These are phyloP conservation scores for Vitis riparia DNA, from an alignment of 164 flowering plant genomes.

Conservation along the genomic window DNA sequence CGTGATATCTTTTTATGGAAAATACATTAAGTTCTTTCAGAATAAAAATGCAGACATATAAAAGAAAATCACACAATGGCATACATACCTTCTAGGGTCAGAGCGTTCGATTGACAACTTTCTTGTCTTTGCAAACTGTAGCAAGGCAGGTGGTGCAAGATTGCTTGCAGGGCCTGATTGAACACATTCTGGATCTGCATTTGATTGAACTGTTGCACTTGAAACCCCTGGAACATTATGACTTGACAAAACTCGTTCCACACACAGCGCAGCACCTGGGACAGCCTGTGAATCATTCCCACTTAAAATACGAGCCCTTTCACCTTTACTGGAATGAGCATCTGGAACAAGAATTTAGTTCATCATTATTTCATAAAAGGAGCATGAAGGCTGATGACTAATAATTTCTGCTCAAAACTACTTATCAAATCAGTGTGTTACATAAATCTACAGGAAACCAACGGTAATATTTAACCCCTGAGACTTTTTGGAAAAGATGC, in stretches of 20 bases:
- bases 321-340: slow-evolving; percentile 41
- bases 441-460: too few species aligned
- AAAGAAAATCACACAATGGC: slow-evolving; percentile 5
- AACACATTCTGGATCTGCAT: slow-evolving; percentile 56
- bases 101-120: slow-evolving; percentile 79
- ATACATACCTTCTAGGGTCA: slow-evolving; percentile 73
- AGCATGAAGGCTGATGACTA: too few species aligned
- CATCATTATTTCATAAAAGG: too few species aligned
- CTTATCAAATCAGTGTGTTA: too few species aligned
- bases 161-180: slow-evolving; percentile 58
- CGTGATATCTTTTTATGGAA: background rate
- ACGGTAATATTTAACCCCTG: too few species aligned
- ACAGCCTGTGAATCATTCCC: slow-evolving; percentile 28
- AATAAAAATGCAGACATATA: background rate
- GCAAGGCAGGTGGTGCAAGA: slow-evolving; percentile 56
- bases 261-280: slow-evolving; percentile 22
- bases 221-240: slow-evolving; percentile 41
- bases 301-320: slow-evolving; percentile 33
- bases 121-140: slow-evolving; percentile 80
- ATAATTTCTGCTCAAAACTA: too few species aligned
- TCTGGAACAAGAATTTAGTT: slow-evolving; percentile 24
- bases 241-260: slow-evolving; percentile 40
- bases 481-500: too few species aligned
- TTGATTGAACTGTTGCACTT: slow-evolving; percentile 46
- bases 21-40: background rate